Base-by-base conservation (phyloP, 2,329 filamentous ascomycete species). In the Colletotrichum sp. region DNA sequence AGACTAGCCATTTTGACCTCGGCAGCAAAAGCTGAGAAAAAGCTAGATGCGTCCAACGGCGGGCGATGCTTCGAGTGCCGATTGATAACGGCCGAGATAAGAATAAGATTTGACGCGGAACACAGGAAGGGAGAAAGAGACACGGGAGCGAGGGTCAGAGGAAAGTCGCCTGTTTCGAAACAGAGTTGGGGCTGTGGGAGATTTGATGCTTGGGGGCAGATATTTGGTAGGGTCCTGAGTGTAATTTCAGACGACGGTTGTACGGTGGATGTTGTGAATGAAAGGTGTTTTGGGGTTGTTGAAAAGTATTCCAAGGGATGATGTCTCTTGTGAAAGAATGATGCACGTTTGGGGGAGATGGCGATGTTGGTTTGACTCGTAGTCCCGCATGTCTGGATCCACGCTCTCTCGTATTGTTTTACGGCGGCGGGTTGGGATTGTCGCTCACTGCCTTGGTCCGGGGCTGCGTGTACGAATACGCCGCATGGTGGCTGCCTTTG, bases 141-240 rank as follows among this genome's bases (percentile, higher is more conserved):
- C 57, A n/a, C 27, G 16, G 57, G n/a, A 52, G n/a, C n/a, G 44
- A 52, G 44, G 44, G 44, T 12, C 11, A 52, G 44, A 52, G 64
- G 64, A 49, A 69, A 49, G 64, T 12, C 8, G 73, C 70, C 64
- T 76, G 57, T 63, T 76, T 76, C 64, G 57, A 76, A 76, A 69
- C 73, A 25, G 61, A 36, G 52, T 7, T 30, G 52, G 49, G 34
- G 63, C 39, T n/a, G 25, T 44, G 36, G 32, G 62, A 65, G 39
- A 67, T 55, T 55, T 27, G 44, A 52, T 52, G 44, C 44, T 52
- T 19, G 4, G 49, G 29, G 9, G 57, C 32, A 27, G 11, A 32
- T 32, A 30, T 36, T 67, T 39, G n/a, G 39, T n/a, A 36, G 19
- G 15, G n/a, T 52, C 44, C 44, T 52, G 44, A 22, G 44, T 52